Percentiles rank a stretch among this genome's conserved stretches.
These are phyloP conservation scores for Alternaria dauci DNA, from an alignment of 2,329 filamentous ascomycete genomes.

Conservation along the genomic window DNA sequence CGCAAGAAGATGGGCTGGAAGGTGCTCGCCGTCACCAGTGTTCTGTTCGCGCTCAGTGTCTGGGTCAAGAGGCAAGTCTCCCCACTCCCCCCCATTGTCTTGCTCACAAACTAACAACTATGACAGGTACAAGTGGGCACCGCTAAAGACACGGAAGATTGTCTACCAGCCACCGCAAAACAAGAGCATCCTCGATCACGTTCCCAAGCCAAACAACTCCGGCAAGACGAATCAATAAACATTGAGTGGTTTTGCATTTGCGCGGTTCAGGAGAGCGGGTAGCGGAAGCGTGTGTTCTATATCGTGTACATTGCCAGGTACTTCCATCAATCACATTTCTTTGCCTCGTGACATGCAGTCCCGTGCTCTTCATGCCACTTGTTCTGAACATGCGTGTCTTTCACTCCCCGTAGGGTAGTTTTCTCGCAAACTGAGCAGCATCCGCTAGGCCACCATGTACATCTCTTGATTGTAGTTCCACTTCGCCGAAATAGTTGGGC, in stretches of 20 bases:
- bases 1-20: constrained; percentile 99
- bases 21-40: constrained; percentile 80
- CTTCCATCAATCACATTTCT: constrained; percentile 44
- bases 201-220: constrained; percentile 42
- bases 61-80: constrained; percentile 86
- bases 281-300: constrained; percentile 48
- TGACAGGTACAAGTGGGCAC: constrained; percentile 89
- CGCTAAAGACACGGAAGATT: constrained; percentile 94
- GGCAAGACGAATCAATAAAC: constrained; percentile 47
- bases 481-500: constrained; percentile 73
- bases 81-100: not conserved
- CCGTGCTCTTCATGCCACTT: not conserved
- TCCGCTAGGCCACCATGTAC: not conserved
- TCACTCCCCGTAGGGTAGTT: not conserved
- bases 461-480: constrained; percentile 55
- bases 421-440: not conserved
- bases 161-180: constrained; percentile 77
- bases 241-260: constrained; percentile 27
- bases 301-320: constrained; percentile 51
- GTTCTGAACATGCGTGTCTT: not conserved
- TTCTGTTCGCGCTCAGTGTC: constrained; percentile 85
- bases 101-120: constrained; percentile 37
- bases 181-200: constrained; percentile 41
- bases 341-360: constrained; percentile 14
- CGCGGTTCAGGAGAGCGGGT: constrained; percentile 30